phyloP scores from a whole-genome alignment of 75 land plant genomes.

The Sequoiadendron giganteum region DNA sequence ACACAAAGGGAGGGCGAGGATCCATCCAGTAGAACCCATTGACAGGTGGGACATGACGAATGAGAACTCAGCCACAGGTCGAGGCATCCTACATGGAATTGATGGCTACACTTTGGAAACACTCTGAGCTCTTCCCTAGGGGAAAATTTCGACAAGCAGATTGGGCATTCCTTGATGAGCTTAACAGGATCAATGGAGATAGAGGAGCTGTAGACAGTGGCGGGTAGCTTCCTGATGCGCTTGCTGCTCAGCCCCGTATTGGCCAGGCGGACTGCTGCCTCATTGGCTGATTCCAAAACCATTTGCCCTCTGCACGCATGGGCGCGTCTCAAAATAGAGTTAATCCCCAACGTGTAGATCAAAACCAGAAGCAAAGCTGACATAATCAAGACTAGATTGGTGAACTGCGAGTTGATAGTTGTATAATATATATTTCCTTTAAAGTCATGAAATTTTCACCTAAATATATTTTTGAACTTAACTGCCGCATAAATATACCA shows the following conservation, averaged over 20 bases:
- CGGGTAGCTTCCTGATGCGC: constrained; percentile 38
- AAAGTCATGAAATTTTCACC: no score
- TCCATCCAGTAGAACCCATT: constrained; percentile 31
- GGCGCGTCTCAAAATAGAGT: constrained; percentile 51
- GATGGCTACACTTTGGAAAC: constrained; percentile 68
- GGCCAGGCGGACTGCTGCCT: constrained; percentile 11
- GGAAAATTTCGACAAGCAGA: constrained; percentile 59
- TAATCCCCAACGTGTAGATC: constrained; percentile 51
- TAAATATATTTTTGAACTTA: no score
- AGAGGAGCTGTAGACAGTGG: constrained; percentile 22
- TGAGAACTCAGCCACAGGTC: constrained; percentile 68
- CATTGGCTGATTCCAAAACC: not conserved
- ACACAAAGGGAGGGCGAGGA: not conserved
- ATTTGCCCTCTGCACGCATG: constrained; percentile 28
- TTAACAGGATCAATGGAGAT: constrained; percentile 11
- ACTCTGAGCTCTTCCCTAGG: constrained; percentile 40
- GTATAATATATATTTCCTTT: no score
- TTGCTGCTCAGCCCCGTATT: constrained; percentile 36
- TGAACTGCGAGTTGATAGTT: no score
- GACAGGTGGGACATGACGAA: constrained; percentile 73
- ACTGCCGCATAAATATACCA: no score
- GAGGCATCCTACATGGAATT: constrained; percentile 65
- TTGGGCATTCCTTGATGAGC: constrained; percentile 40
- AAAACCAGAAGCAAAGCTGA: constrained; percentile 59
- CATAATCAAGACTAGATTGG: constrained; percentile 63